Conservation (phyloP, 225 moss, liverwort and hornwort genomes). For the Antitrichia curtipendula region DNA sequence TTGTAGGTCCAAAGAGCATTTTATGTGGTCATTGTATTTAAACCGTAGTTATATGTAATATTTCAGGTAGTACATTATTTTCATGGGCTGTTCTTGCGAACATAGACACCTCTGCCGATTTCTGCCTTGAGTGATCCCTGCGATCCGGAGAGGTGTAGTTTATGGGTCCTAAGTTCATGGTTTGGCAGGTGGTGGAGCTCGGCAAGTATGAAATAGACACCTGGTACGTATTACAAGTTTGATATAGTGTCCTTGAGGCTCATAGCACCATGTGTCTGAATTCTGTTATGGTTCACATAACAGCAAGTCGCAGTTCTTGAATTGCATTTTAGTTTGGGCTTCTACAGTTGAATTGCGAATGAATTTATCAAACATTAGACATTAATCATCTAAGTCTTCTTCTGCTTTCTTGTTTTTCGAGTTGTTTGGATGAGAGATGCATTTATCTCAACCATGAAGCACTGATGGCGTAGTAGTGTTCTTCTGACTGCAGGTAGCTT, state of each 20-base stretch:
- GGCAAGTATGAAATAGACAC: slow-evolving; percentile 96
- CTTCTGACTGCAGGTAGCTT: background rate
- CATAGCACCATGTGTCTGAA: background rate
- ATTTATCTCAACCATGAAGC: background rate
- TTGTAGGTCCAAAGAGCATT: background rate
- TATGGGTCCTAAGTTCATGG: slow-evolving; percentile 12
- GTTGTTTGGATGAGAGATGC: background rate
- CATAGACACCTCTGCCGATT: background rate
- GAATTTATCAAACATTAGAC: background rate
- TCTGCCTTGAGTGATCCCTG: slow-evolving; percentile 3
- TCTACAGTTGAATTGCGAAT: background rate
- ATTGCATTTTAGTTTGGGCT: background rate
- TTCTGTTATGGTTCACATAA: background rate
- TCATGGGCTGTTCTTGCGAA: background rate
- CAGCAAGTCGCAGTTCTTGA: background rate
- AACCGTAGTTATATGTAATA: background rate
- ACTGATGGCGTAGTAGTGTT: background rate
- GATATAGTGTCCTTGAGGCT: background rate
- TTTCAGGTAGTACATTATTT: background rate
- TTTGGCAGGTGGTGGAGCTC: slow-evolving; percentile 87
- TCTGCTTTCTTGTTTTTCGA: background rate
- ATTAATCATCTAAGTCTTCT: background rate
- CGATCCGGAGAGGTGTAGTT: slow-evolving; percentile 6
- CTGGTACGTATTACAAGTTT: slow-evolving; percentile 45
- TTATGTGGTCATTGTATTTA: background rate